Conservation (phyloP, 805 yeast genomes). For the Metschnikowia anglica region DNA sequence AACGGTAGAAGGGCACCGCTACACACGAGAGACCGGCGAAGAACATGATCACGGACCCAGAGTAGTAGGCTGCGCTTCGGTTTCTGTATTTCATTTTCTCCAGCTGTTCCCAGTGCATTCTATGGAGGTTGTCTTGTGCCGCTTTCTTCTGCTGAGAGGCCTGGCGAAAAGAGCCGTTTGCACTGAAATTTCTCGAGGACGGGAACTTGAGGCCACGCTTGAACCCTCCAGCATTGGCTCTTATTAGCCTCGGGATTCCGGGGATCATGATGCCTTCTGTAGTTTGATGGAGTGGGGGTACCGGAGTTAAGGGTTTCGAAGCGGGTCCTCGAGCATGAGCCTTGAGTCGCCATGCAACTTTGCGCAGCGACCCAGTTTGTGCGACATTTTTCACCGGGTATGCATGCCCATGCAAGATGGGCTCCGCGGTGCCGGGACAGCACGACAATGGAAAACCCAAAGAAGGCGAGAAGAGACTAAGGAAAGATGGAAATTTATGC, state of each 20-base stretch:
- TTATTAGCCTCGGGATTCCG: constrained; percentile 8
- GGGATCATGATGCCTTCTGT: constrained; percentile 6
- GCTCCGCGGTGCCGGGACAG: no score
- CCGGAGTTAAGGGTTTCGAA: neutral
- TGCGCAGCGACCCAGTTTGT: no score
- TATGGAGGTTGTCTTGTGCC: constrained; percentile 9
- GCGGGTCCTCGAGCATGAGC: neutral
- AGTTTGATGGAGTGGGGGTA: no score
- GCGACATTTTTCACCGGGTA: neutral
- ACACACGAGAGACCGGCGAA: constrained; percentile 81
- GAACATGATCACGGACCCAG: constrained; percentile 63
- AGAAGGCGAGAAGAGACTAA: no score
- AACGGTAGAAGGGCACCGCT: constrained; percentile 90
- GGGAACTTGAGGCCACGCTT: no score
- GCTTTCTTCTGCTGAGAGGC: constrained; percentile 4
- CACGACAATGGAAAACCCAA: neutral
- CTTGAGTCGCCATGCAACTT: neutral
- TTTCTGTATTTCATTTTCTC: constrained; percentile 37
- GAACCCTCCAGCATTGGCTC: neutral
- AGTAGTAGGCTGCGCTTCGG: constrained; percentile 61
- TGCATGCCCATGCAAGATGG: neutral
- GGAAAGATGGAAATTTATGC: no score
- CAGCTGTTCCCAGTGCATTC: constrained; percentile 24
- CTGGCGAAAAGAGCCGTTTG: constrained; percentile 3
- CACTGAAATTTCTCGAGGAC: constrained; percentile 2